Base-by-base conservation (phyloP, 176 grass and related monocot genomes). In the Carex myosuroides region DNA sequence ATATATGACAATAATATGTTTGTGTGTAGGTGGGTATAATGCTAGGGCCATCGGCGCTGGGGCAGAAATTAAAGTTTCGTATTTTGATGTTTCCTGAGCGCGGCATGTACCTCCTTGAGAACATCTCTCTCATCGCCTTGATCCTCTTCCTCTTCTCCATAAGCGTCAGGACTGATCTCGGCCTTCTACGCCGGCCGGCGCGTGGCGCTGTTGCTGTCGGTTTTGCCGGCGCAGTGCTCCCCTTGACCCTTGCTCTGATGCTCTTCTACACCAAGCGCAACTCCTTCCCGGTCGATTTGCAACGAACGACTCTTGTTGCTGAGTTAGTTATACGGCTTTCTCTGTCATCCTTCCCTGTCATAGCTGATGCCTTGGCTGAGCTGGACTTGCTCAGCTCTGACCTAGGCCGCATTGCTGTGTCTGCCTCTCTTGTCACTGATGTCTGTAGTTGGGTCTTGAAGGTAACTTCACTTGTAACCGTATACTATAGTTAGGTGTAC, bases 381-480 rank as follows among this genome's bases (percentile, higher is more conserved):
- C 90, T 94, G 26, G 85, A 83, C 56, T 90, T 97, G 24, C 88
- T 97, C 75, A 97, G 90, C 90, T 90, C 94, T n/a, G 94, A 97
- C 78, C 94, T 97, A 18, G 92, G 94, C 33, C 94, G 88, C 87
- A 84, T 94, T 77, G 94, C 87, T 67, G 84, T 97, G 32, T 89
- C 88, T 0, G 91, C 88, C 11, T 90, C 94, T 0, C 90, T 97
- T 33, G 65, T 97, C 90, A 94, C 87, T 17, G 94, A 97, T 83
- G 72, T 92, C 17, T 39, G 76, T 4, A 90, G 87, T 5, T 94
- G 91, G 90, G 67, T 90, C 87, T 33, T 94, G 44, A 75, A 53
- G 71, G 71, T 75, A 75, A 75, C 44, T 53, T 52, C 1, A 46
- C 8, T 11, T 71, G 71, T 26, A 75, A 75, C 42, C 4, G 4